Base-by-base conservation (phyloP, 495 filamentous ascomycete genomes). In the Mycothermus thermophilus region DNA sequence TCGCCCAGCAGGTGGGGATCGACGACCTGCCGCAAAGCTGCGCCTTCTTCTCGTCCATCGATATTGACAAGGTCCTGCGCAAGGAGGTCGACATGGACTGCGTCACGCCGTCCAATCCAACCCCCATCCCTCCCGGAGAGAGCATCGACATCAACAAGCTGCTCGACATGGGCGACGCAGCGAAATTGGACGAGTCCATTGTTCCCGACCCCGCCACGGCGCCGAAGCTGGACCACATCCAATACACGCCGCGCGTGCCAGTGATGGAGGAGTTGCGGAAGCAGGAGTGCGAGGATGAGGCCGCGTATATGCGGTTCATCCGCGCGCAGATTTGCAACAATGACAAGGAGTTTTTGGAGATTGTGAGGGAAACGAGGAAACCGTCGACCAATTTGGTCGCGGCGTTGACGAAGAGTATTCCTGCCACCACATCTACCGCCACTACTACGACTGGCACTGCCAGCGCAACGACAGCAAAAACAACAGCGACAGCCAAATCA, bases 61-160 rank as follows among this genome's bases (percentile, higher is more conserved):
- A 97, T 47, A 83, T 97, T 42, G 90, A 97, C 50, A 71, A 77
- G 38, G 85, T 97, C 7, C 69, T 97, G 11, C 78, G 90, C 23
- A 97, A 97, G 53, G 90, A 97, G 50, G 92, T 97, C 13, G 77
- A 96, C 51, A 92, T 97, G 83, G 81, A 93, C 49, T 97, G 90
- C 52, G 55, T 94, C 30, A 97, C 90, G 1, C 90, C 92, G 7
- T 86, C 79, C 25, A 81, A 96, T 48, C 75, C 72, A 0, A 57
- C 68, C 16, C 71, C 74, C 24, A 95, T 97, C 32, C 74, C 82
- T 0, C 81, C 76, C 6, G 90, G 90, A 20, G 86, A 96, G 59
- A 81, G 70, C 36, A 47, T 96, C 14, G 83, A 86, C 50, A 94
- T 97, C 30, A 42, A 52, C 11, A 57, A 75, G 23, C 70, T 97